Conservation (phyloP, 805 yeast genomes). For the Komagataella pastoris region DNA sequence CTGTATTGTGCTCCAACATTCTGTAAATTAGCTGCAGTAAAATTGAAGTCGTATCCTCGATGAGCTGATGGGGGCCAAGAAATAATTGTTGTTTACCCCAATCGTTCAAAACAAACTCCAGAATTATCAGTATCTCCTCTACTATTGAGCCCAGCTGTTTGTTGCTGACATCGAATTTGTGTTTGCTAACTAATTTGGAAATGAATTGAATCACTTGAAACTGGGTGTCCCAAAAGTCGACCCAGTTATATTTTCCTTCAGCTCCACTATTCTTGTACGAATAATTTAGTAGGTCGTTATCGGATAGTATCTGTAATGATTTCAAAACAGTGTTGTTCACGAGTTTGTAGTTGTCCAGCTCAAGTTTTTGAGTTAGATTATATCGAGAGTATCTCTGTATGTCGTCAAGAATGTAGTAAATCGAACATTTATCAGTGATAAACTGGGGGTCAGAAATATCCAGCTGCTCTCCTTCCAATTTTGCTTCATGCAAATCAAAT, state of each 20-base stretch:
- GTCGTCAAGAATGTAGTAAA: not conserved
- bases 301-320: not conserved
- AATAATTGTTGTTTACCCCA: not conserved
- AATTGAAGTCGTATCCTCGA: not conserved
- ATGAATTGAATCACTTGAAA: not conserved
- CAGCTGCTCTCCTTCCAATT: not conserved
- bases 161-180: not conserved
- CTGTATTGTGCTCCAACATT: not conserved
- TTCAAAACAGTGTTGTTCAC: not conserved
- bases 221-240: not conserved
- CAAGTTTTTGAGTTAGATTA: not conserved
- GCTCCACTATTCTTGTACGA: not conserved
- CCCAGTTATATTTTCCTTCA: not conserved
- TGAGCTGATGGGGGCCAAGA: not conserved
- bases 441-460: not conserved
- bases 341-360: not conserved
- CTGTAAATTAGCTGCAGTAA: not conserved
- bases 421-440: not conserved
- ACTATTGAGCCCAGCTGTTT: not conserved
- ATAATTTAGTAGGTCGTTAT: not conserved
- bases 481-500: not conserved
- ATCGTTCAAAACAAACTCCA: not conserved
- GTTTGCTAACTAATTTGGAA: not conserved
- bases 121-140: not conserved
- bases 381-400: not conserved